Conservation (phyloP, 1,139 yeast genomes). For the Saccharomyces hybrid region DNA sequence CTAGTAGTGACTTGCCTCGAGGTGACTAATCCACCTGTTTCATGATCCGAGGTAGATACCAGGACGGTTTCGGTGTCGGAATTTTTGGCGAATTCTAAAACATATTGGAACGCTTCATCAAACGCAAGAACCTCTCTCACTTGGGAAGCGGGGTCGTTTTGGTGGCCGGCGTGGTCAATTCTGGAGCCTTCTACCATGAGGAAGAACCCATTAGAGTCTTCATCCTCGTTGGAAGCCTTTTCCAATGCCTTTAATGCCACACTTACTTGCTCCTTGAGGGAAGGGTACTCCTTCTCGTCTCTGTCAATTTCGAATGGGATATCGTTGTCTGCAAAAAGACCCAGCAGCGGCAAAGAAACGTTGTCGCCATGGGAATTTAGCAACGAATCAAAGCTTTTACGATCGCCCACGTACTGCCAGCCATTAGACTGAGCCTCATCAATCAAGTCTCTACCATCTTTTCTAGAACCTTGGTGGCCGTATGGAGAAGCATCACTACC, state of each 20-base stretch:
- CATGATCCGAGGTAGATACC: conserved; percentile 80
- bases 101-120: conserved; percentile 67
- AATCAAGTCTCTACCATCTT: conserved; percentile 56
- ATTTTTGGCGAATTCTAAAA: conserved; percentile 53
- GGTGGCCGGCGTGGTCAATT: conserved; percentile 89
- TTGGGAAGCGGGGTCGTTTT: conserved; percentile 83
- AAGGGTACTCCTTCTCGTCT: conserved; percentile 49
- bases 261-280: conserved; percentile 62
- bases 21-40: conserved; percentile 78
- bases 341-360: conserved; percentile 62
- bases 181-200: conserved; percentile 78
- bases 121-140: conserved; percentile 70
- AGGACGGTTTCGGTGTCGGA: conserved; percentile 65
- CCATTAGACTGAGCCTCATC: conserved; percentile 49
- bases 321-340: conserved; percentile 60
- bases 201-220: conserved; percentile 72
- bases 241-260: conserved; percentile 62
- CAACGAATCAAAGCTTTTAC: conserved; percentile 47
- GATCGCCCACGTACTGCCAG: conserved; percentile 60
- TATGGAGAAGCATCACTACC: conserved; percentile 29
- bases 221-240: conserved; percentile 42
- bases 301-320: conserved; percentile 80
- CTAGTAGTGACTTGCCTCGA: conserved; percentile 59
- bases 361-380: conserved; percentile 43
- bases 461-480: conserved; percentile 54